These are phyloP conservation scores for Chlamydomonas sp. DNA, from an alignment of 139 green algal genomes.

Conservation along the genomic window DNA sequence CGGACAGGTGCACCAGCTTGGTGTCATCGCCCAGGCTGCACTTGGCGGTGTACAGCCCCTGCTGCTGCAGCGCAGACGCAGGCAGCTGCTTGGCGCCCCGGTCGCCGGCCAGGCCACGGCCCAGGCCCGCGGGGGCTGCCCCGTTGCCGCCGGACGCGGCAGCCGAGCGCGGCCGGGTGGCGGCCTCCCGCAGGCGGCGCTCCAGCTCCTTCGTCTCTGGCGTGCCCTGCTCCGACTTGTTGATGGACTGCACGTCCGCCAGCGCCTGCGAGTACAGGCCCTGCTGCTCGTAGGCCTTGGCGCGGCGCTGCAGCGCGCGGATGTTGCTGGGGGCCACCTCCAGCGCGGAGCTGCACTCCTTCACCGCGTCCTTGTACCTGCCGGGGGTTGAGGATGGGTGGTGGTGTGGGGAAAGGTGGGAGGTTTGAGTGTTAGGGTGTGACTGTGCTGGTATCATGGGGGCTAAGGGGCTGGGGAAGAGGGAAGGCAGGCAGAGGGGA, in stretches of 20 bases:
- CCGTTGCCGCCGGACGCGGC: conserved; percentile 19
- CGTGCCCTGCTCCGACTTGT: conserved; percentile 57
- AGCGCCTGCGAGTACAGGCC: conserved; percentile 84
- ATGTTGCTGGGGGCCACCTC: conserved; percentile 61
- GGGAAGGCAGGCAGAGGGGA: too few species aligned
- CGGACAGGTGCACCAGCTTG: conserved; percentile 71
- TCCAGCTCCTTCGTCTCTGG: conserved; percentile 75
- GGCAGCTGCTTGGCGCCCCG: conserved; percentile 3
- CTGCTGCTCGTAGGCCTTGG: conserved; percentile 83
- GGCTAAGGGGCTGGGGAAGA: too few species aligned
- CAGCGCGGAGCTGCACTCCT: conserved; percentile 81
- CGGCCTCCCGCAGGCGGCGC: conserved; percentile 72
- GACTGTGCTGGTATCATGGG: too few species aligned
- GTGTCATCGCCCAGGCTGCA: conserved; percentile 77
- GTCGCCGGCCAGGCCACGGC: conserved; percentile 29
- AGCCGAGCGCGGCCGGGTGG: conserved; percentile 31
- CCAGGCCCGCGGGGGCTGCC: neutral
- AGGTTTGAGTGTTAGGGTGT: neutral
- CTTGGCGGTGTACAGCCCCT: conserved; percentile 64
- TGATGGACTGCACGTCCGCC: conserved; percentile 69
- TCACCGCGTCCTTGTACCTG: conserved; percentile 87
- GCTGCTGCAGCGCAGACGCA: conserved; percentile 15
- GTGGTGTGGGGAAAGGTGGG: neutral
- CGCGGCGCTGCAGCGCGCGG: conserved; percentile 73
- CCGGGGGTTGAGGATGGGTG: neutral